Evolutionary conservation across 2,329 filamentous ascomycete genomes (phyloP).

Genomic region (Thielaviopsis punctulata): DNA sequence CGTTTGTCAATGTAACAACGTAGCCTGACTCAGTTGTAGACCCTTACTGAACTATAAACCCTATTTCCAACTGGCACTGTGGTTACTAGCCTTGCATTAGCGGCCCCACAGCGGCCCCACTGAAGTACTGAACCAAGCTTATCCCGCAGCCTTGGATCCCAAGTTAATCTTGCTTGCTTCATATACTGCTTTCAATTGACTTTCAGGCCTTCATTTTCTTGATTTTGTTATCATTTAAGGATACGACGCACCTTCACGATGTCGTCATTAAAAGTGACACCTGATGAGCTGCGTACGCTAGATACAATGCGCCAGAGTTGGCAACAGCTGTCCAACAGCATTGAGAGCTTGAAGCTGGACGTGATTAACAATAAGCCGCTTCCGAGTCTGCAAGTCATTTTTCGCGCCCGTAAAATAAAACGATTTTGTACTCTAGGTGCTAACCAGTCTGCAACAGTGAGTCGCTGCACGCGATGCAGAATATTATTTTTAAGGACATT

Average conservation of each 20-base stretch:
- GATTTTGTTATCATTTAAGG: background rate
- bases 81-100: background rate
- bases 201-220: too few species aligned
- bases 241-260: too few species aligned
- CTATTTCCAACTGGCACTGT: background rate
- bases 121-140: background rate
- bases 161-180: too few species aligned
- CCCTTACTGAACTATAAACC: too few species aligned
- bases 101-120: background rate
- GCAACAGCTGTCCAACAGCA: constrained; percentile 49
- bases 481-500: constrained; percentile 56
- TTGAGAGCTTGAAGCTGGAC: constrained; percentile 44
- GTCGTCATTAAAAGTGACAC: constrained; percentile 31
- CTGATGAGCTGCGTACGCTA: constrained; percentile 48
- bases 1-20: too few species aligned
- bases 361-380: constrained; percentile 46
- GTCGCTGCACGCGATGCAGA: constrained; percentile 53
- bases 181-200: too few species aligned
- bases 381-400: constrained; percentile 40
- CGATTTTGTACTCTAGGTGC: background rate
- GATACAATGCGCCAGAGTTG: constrained; percentile 55
- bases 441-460: constrained; percentile 27
- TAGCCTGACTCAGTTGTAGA: too few species aligned
- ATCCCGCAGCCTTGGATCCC: background rate
- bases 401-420: background rate